Base-by-base conservation (phyloP, 2,329 filamentous ascomycete genomes). In the Thyridium curvatum region DNA sequence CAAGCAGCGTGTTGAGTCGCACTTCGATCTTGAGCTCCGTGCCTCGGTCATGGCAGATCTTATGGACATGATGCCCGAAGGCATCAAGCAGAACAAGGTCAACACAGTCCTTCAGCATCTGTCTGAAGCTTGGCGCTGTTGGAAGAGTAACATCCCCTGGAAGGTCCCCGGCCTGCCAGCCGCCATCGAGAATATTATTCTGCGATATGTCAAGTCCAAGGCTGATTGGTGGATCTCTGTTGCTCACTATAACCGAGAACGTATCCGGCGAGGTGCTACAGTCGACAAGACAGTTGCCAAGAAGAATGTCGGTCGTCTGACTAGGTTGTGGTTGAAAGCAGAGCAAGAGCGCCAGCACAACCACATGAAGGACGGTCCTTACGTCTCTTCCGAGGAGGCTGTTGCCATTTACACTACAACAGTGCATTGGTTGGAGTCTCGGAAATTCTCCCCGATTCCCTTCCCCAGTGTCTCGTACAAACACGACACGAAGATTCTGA, bases 31-130 rank as follows among this genome's bases (percentile, higher is more conserved):
- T 41, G 93, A 98, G 64, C 80, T 98, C 37, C 87, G 93, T 54
- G 94, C 94, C 13, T 96, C 93, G 1, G 93, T 98, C 48, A 98
- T 98, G 91, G 89, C 91, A 33, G 93, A 98, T 64, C 71, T 98
- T 37, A 96, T 96, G 86, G 93, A 98, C 56, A 98, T 98, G 94
- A 98, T 98, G 93, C 93, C 93, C 0, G 94, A 98, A 60, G 93
- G 93, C 49, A 97, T 98, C 68, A 96, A 96, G 63, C 93, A 98
- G 60, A 98, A 93, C 70, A 98, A 98, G 68, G 89, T 98, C 62
- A 95, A 98, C 62, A 95, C 90, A 2, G 91, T 98, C 33, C 70
- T 98, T 39, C 93, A 97, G 56, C 94, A 98, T 73, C 68, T 98
- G 32, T 97, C 91, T 0, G 93, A 98, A 68, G 93, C 93, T 12